A percentile compares a stretch with the other conserved stretches of the same genome.
These are phyloP conservation scores for Sextonia rubra DNA, from an alignment of 164 flowering plant genomes.

Conservation along the genomic window DNA sequence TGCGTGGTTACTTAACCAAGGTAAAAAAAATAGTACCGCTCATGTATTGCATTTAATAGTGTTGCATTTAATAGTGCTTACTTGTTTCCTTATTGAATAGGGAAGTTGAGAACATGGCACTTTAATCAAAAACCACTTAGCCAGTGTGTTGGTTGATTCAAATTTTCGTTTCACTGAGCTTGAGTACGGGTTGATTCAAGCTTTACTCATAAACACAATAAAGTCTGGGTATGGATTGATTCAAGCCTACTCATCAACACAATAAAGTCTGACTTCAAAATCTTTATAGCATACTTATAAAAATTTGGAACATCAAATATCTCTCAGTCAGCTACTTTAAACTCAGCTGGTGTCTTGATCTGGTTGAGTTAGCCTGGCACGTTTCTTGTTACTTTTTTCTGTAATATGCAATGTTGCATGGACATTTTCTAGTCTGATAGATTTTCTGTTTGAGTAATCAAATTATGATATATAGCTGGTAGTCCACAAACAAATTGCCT, in stretches of 20 bases:
- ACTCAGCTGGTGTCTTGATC: not conserved
- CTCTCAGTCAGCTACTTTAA: not conserved
- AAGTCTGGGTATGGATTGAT: too few relatives aligned
- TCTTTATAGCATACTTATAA: not conserved
- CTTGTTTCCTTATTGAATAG: not conserved
- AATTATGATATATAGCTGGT: too few relatives aligned
- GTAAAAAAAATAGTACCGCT: not conserved
- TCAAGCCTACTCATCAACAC: too few relatives aligned
- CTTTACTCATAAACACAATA: too few relatives aligned
- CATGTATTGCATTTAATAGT: not conserved
- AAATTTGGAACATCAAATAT: not conserved
- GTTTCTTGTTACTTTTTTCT: not conserved
- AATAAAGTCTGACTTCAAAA: not conserved
- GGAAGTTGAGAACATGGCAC: not conserved
- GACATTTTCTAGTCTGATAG: too few relatives aligned
- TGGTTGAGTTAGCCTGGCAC: not conserved
- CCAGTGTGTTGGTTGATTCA: too few relatives aligned
- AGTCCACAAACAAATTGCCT: too few relatives aligned
- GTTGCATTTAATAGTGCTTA: not conserved
- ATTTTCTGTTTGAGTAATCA: too few relatives aligned
- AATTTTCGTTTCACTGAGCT: not conserved
- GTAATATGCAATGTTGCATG: too few relatives aligned
- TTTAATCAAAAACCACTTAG: too few relatives aligned
- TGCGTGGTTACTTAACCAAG: slow-evolving; percentile 76
- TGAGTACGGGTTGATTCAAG: not conserved